Conservation (phyloP, 1,284 basidiomycete species). For the Grifola frondosa region DNA sequence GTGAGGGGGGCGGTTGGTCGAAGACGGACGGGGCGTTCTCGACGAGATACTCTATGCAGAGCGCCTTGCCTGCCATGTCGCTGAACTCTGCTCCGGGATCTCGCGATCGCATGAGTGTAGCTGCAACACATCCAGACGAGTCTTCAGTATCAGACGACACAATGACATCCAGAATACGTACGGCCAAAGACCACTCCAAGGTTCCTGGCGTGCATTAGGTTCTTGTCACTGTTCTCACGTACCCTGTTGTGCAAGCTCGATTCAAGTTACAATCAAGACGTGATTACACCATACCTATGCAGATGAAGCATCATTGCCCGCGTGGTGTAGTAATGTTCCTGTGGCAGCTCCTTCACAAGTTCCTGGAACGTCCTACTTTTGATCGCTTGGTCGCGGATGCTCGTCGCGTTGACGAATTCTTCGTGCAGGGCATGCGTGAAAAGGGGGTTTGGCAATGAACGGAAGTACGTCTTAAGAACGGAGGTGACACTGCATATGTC, state of each 20-base stretch:
- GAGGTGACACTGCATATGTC: slow-evolving; percentile 97
- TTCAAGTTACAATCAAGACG: neutral
- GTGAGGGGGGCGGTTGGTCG: slow-evolving; percentile 15
- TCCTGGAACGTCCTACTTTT: slow-evolving; percentile 68
- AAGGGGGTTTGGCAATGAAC: slow-evolving; percentile 86
- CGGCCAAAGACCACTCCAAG: slow-evolving; percentile 99
- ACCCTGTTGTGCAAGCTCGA: slow-evolving; percentile 52
- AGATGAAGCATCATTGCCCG: slow-evolving; percentile 86
- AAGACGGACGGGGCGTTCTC: slow-evolving; percentile 81
- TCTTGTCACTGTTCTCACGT: slow-evolving; percentile 66
- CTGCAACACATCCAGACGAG: slow-evolving; percentile 51
- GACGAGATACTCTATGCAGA: slow-evolving; percentile 89
- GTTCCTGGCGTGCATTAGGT: slow-evolving; percentile 95
- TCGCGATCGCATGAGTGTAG: slow-evolving; percentile 89
- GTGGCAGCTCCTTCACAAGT: slow-evolving; percentile 78
- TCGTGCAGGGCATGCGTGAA: slow-evolving; percentile 92
- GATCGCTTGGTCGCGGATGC: slow-evolving; percentile 60
- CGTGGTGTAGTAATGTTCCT: slow-evolving; percentile 86
- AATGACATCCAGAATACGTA: slow-evolving; percentile 46
- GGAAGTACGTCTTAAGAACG: slow-evolving; percentile 96
- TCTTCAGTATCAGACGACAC: slow-evolving; percentile 11
- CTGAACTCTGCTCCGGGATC: slow-evolving; percentile 90
- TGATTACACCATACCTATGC: slow-evolving; percentile 54
- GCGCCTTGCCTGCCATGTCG: slow-evolving; percentile 95
- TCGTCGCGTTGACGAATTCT: slow-evolving; percentile 79